Percentiles rank a stretch among this genome's conserved stretches.
phyloP scores from a whole-genome alignment of 352 stramenopile species.

The Globisporangium barbulae region DNA sequence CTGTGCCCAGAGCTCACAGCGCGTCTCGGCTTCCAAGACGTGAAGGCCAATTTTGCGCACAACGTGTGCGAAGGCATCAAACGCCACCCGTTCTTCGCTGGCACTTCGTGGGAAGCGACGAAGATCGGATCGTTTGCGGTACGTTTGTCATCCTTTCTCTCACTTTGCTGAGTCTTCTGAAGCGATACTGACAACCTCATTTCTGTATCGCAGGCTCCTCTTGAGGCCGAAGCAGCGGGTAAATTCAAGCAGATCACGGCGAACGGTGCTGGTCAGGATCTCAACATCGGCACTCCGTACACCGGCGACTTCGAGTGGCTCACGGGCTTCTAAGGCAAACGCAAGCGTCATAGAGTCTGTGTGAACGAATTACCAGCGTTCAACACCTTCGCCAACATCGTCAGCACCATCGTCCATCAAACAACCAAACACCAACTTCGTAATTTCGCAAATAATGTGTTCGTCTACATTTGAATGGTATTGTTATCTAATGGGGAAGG shows the following conservation, averaged over 20 bases:
- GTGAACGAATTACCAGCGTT: neutral
- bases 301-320: conserved; percentile 75
- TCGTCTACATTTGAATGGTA: conserved; percentile 13
- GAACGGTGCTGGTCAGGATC: conserved; percentile 34
- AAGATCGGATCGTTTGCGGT: conserved; percentile 81
- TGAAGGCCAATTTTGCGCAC: conserved; percentile 34
- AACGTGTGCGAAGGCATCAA: conserved; percentile 71
- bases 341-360: neutral
- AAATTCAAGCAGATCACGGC: conserved; percentile 77
- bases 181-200: neutral
- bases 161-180: neutral
- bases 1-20: conserved; percentile 50
- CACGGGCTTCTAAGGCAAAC: conserved; percentile 51
- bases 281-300: conserved; percentile 77
- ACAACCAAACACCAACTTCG: neutral
- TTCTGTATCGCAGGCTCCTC: conserved; percentile 43
- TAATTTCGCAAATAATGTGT: conserved; percentile 15
- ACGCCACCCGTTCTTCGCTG: conserved; percentile 80
- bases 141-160: conserved; percentile 15
- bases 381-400: neutral
- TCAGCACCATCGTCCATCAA: neutral
- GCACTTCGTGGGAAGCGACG: conserved; percentile 78
- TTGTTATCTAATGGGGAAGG: conserved; percentile 12
- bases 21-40: conserved; percentile 57
- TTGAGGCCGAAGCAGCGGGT: conserved; percentile 59